These are phyloP conservation scores for Incumbomyces delicatus DNA, from an alignment of 2,329 filamentous ascomycete genomes.

Conservation along the genomic window DNA sequence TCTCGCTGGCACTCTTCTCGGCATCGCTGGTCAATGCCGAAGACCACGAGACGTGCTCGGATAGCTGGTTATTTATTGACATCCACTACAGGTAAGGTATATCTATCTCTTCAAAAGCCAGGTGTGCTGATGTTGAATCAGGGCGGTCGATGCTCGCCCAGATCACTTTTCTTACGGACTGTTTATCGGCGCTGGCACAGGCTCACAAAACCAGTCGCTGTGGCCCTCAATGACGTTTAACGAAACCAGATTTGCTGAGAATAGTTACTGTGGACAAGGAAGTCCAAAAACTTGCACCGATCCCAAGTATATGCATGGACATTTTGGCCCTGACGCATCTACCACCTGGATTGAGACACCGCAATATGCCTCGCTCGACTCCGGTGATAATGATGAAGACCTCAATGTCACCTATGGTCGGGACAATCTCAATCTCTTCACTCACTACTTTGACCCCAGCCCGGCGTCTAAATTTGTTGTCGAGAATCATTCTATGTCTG, in stretches of 20 bases:
- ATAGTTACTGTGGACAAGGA: constrained; percentile 28
- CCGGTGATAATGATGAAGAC: constrained; percentile 26
- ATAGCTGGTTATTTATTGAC: constrained; percentile 5
- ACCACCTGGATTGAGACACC: constrained; percentile 23
- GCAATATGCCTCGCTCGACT: constrained; percentile 20
- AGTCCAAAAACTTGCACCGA: constrained; percentile 19
- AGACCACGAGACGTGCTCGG: constrained; percentile 1
- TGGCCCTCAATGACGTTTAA: constrained; percentile 35
- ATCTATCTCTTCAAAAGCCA: not conserved
- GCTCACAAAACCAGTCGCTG: constrained; percentile 35
- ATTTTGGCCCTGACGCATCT: constrained; percentile 13
- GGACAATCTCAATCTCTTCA: constrained; percentile 19
- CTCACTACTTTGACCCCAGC: constrained; percentile 19
- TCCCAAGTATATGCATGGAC: constrained; percentile 13
- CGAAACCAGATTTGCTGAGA: constrained; percentile 31
- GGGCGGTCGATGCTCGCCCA: constrained; percentile 31
- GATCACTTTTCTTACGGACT: constrained; percentile 34
- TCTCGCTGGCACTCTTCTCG: too few species aligned
- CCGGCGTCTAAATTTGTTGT: constrained; percentile 13
- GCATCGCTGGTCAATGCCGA: not conserved
- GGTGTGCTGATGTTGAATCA: not conserved
- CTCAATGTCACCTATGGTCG: constrained; percentile 27
- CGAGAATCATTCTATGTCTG: constrained; percentile 14
- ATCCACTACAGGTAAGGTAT: constrained; percentile 5
- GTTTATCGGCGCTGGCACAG: constrained; percentile 35